These are phyloP conservation scores for Pholiota microspora DNA, from an alignment of 768 basidiomycete genomes.

Conservation along the genomic window DNA sequence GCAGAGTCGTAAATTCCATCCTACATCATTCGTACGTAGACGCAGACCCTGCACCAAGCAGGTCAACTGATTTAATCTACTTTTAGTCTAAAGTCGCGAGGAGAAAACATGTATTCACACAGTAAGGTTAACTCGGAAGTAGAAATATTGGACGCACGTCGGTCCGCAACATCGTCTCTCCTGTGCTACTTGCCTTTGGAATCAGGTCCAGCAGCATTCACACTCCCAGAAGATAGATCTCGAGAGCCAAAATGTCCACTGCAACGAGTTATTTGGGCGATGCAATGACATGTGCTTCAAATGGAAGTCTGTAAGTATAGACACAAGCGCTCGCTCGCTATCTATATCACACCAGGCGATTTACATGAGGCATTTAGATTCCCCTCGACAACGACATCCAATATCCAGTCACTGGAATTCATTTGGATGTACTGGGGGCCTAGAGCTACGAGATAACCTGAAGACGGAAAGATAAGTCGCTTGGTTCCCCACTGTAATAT, in stretches of 20 bases:
- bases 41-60: background rate
- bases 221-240: background rate
- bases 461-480: too few species aligned
- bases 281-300: background rate
- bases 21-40: too few species aligned
- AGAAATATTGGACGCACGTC: background rate
- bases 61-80: background rate
- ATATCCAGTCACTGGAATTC: background rate
- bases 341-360: background rate
- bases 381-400: background rate
- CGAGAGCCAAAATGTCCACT: background rate
- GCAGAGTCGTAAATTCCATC: too few species aligned
- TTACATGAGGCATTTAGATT: background rate
- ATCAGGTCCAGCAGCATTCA: background rate
- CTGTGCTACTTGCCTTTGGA: background rate
- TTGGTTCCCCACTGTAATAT: too few species aligned
- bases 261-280: background rate
- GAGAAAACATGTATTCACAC: background rate
- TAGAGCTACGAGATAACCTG: background rate
- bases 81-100: background rate
- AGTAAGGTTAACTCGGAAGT: background rate
- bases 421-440: too few species aligned
- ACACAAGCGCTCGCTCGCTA: background rate
- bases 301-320: background rate
- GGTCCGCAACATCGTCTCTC: background rate